These are phyloP conservation scores for Sparassis latifolia DNA, from an alignment of 1,284 basidiomycete species.

Conservation along the genomic window DNA sequence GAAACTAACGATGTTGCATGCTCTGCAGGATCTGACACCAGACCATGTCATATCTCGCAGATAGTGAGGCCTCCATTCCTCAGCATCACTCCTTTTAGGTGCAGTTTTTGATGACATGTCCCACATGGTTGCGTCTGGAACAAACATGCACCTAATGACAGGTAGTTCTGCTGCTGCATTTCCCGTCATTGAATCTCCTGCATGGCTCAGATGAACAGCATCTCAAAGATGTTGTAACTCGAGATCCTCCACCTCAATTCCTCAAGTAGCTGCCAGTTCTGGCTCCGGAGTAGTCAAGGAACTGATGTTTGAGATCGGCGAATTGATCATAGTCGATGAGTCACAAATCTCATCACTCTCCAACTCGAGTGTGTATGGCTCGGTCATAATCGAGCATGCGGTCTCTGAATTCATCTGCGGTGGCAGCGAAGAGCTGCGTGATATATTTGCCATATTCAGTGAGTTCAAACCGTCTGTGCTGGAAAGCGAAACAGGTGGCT, in stretches of 20 bases:
- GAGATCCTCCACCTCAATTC: not conserved
- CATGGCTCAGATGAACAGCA: not conserved
- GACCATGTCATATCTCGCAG: not conserved
- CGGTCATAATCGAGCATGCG: constrained; percentile 1
- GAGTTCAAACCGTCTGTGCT: not conserved
- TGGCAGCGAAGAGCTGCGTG: not conserved
- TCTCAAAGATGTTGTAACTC: not conserved
- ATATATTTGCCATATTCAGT: not conserved
- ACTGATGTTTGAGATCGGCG: not conserved
- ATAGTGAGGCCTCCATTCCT: not conserved
- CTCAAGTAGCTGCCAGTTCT: not conserved
- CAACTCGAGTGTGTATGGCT: not conserved
- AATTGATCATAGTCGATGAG: constrained; percentile 3
- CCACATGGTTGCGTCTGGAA: not conserved
- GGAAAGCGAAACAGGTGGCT: constrained; percentile 1
- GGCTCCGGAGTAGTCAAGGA: not conserved
- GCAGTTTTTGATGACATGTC: not conserved
- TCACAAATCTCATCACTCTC: not conserved
- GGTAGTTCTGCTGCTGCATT: not conserved
- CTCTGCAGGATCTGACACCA: not conserved
- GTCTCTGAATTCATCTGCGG: not conserved
- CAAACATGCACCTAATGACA: not conserved
- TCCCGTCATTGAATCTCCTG: not conserved
- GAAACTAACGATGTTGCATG: not conserved
- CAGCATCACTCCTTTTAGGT: not conserved